Evolutionary conservation across 257 asterid genomes (phyloP), one percentile per base, ranked within the genome.

Genomic region (Hygrophila difformis): DNA sequence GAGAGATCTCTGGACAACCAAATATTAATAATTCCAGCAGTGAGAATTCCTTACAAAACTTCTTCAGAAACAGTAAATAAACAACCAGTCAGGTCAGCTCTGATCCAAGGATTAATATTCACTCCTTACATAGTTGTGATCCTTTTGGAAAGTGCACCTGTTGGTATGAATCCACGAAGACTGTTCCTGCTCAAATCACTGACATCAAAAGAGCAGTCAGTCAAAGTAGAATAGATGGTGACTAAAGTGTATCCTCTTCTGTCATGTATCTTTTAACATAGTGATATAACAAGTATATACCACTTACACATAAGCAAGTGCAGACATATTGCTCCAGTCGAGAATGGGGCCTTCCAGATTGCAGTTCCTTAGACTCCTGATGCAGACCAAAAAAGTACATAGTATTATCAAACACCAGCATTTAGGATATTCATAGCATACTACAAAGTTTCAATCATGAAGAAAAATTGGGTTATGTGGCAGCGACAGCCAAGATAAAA

Each of bases 351-450:
- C 97, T 64, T 14, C 78, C 73, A 87, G 68, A 69, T 69, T 74
- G 76, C 97, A 87, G 82, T 87, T 87, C 67, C 95, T 74, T 34
- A 87, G 92, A 73, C 95, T 87, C 93, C 97, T 87, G 92, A 59
- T 51, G 65, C 15, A 63, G 33, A 38, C 55, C 51, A 72, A 43
- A 48, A 37, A 64, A 11, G 21, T 44, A 49, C 20, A 28, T 23
- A 35, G 59, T 53, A 53, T 53, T 47, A 42, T 28, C 18, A n/a
- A n/a, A n/a, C n/a, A n/a, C n/a, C n/a, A n/a, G n/a, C n/a, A n/a
- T n/a, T n/a, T n/a, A n/a, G n/a, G n/a, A n/a, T n/a, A n/a, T n/a
- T n/a, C n/a, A n/a, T n/a, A n/a, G n/a, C n/a, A n/a, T n/a, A n/a
- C n/a, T n/a, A n/a, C n/a, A n/a, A n/a, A n/a, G n/a, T n/a, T n/a